Percentiles rank a stretch among this genome's conserved stretches.
These are phyloP conservation scores for Phytophthora rubi DNA, from an alignment of 352 stramenopile species.

Conservation along the genomic window DNA sequence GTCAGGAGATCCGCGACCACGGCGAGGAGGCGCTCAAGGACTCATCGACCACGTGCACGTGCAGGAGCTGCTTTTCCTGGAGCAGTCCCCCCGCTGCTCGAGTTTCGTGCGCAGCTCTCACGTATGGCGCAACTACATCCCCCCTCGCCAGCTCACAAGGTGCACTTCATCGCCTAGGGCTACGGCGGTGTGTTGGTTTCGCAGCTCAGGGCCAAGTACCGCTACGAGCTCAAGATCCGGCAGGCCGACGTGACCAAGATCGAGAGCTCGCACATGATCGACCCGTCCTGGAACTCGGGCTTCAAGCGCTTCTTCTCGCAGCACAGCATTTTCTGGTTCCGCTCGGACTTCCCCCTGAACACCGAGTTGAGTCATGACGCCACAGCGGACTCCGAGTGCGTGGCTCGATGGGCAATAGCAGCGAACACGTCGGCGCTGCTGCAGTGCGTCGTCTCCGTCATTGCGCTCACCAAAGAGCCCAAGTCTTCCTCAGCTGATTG, in stretches of 20 bases:
- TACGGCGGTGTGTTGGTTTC: slow-evolving; percentile 39
- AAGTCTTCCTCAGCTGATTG: slow-evolving; percentile 41
- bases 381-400: no score
- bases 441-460: slow-evolving; percentile 26
- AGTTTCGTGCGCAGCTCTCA: not conserved
- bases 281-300: slow-evolving; percentile 69
- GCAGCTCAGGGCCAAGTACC: slow-evolving; percentile 83
- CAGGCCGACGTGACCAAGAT: slow-evolving; percentile 88
- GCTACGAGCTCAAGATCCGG: slow-evolving; percentile 77
- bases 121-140: slow-evolving; percentile 90
- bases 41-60: slow-evolving; percentile 84
- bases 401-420: no score
- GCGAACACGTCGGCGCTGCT: slow-evolving; percentile 11
- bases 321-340: no score
- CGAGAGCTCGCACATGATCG: slow-evolving; percentile 84
- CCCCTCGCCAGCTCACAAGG: slow-evolving; percentile 76
- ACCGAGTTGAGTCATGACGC: no score
- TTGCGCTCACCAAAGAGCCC: slow-evolving; percentile 38
- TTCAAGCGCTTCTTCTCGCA: no score
- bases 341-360: no score
- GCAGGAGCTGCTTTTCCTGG: slow-evolving; percentile 75
- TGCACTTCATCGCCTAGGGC: slow-evolving; percentile 87
- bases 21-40: slow-evolving; percentile 71
- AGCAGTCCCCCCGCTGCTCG: slow-evolving; percentile 77
- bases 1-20: slow-evolving; percentile 69